phyloP scores from a whole-genome alignment of 768 basidiomycete species.

The Russula brevipes region DNA sequence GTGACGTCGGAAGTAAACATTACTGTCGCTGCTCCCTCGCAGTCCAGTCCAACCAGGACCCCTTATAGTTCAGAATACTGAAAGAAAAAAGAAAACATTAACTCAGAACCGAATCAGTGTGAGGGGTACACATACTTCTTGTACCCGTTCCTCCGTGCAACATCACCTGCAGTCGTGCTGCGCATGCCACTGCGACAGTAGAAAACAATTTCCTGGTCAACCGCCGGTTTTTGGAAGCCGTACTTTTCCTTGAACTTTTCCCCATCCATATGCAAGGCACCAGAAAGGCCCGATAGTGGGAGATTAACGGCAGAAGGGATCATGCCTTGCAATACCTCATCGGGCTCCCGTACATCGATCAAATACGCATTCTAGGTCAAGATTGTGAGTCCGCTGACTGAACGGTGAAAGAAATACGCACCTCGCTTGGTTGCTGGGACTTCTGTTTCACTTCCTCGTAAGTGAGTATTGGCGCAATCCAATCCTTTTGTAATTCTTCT shows the following conservation, averaged over 20 bases:
- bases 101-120: too few relatives aligned
- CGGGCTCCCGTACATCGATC: slow-evolving; percentile 77
- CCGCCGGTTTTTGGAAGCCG: slow-evolving; percentile 36
- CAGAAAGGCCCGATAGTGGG: slow-evolving; percentile 41
- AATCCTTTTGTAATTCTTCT: slow-evolving; percentile 54
- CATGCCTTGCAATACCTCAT: slow-evolving; percentile 45
- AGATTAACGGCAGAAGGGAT: slow-evolving; percentile 48
- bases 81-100: background rate
- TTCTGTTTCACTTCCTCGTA: slow-evolving; percentile 81
- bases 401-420: slow-evolving; percentile 30
- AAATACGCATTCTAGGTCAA: slow-evolving; percentile 55
- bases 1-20: background rate
- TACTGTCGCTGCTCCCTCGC: slow-evolving; percentile 43
- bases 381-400: slow-evolving; percentile 24
- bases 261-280: slow-evolving; percentile 34
- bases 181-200: slow-evolving; percentile 49
- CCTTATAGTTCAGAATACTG: slow-evolving; percentile 61
- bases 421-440: slow-evolving; percentile 68
- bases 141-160: slow-evolving; percentile 40
- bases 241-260: slow-evolving; percentile 32
- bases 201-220: slow-evolving; percentile 42
- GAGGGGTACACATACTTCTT: slow-evolving; percentile 32
- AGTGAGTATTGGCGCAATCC: slow-evolving; percentile 65
- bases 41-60: slow-evolving; percentile 87
- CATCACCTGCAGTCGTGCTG: slow-evolving; percentile 41